Base-by-base conservation (phyloP, 495 filamentous ascomycete genomes). In the Thermothielavioides terrestris region DNA sequence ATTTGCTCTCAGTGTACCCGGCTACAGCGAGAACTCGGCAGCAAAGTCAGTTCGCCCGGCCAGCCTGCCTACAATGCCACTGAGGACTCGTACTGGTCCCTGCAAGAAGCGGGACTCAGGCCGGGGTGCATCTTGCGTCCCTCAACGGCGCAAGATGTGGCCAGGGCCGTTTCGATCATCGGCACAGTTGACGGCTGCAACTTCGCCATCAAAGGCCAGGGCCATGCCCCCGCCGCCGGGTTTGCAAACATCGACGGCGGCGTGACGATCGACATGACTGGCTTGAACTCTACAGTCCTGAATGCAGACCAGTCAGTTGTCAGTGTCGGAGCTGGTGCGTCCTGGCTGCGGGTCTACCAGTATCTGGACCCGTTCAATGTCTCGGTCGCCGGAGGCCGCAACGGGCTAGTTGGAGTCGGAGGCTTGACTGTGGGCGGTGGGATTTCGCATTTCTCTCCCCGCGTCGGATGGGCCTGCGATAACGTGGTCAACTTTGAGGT, bases 401-500 rank as follows among this genome's bases (percentile, higher is more conserved):
- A 56, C 15, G 52, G 58, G 5, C 46, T 53, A 4, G 70, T 73
- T 10, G 70, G 72, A 8, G 62, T 75, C 1, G 63, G 65, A 2
- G 70, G 72, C 0, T 60, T 76, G 22, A 67, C 67, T 26, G 62
- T 78, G 10, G 76, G 76, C 45, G 63, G 72, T 15, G 70, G 70
- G 6, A 64, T 71, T 3, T 70, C 68, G 1, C 73, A 64, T 37
- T 73, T 72, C 44, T 66, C 62, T 7, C 64, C 69, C 5, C 59
- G 65, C 27, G 63, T 72, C 31, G 80, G 79, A 17, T 78, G 64
- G 65, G 67, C 72, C 3, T 77, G 68, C 25, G 72, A 82, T 57
- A 72, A 68, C 10, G 74, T 77, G 1, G 46, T 61, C 9, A 67
- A 63, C 22, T 79, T 70, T 50, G 63, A 79, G 55, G 40, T 42